Percentiles rank a stretch among this genome's conserved stretches.
Conservation (phyloP, 202 grass and related monocot species). For the Panicum hallii region DNA sequence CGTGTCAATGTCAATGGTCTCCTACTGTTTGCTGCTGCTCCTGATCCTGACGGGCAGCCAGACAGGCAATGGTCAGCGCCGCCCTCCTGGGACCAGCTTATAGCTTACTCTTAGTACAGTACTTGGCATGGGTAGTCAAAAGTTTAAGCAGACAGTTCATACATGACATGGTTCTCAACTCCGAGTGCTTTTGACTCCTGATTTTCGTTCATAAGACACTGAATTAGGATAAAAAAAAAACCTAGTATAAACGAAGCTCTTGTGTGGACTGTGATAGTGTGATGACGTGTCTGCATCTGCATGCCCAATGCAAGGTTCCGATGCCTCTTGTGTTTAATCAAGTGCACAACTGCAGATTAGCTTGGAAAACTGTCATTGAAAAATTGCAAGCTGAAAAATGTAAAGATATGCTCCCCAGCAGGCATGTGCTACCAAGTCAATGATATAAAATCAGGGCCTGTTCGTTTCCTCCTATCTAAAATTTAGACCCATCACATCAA, state of each 20-base stretch:
- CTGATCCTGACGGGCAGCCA: conserved; percentile 15
- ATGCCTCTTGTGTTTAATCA: not conserved
- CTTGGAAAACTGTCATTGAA: not conserved
- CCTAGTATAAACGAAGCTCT: not conserved
- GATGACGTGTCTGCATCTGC: not conserved
- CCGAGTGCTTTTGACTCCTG: not conserved
- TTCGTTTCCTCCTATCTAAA: too few species aligned
- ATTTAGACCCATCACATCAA: too few species aligned
- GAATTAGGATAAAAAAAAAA: not conserved
- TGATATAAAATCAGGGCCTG: not conserved
- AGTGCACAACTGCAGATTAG: not conserved
- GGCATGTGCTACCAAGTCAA: conserved; percentile 9
- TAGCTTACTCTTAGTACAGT: too few species aligned
- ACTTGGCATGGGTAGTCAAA: not conserved
- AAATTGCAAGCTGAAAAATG: not conserved
- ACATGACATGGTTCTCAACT: conserved; percentile 24
- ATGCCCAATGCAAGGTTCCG: not conserved
- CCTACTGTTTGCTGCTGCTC: not conserved
- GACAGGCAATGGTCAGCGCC: not conserved
- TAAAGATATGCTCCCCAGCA: not conserved
- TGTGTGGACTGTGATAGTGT: not conserved
- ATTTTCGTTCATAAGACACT: not conserved
- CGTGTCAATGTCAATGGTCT: not conserved
- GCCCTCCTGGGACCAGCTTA: not conserved
- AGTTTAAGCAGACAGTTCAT: not conserved